A percentile compares a stretch with the other conserved stretches of the same genome.
Conservation (phyloP, 2,329 filamentous ascomycete genomes). For the Grosmannia penicillata region DNA sequence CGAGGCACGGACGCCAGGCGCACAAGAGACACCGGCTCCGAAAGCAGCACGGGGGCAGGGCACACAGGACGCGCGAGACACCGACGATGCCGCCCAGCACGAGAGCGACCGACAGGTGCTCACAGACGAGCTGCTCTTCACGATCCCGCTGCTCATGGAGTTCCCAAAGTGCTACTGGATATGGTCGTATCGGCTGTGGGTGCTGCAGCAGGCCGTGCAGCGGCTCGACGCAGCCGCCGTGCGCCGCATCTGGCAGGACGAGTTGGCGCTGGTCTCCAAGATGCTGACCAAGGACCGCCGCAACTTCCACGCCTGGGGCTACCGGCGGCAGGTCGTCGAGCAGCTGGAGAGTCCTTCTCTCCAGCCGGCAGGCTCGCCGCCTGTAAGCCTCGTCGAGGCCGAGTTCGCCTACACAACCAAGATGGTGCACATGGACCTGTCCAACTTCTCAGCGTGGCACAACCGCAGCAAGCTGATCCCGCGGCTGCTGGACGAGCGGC, state of each 20-base stretch:
- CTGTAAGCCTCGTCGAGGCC: constrained; percentile 51
- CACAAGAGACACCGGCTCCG: no score
- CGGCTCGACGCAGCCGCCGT: constrained; percentile 43
- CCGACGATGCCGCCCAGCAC: no score
- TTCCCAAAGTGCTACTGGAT: constrained; percentile 99
- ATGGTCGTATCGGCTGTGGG: constrained; percentile 90
- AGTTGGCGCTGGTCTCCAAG: constrained; percentile 69
- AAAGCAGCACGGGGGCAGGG: no score
- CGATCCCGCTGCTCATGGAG: constrained; percentile 68
- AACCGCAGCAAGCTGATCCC: constrained; percentile 74
- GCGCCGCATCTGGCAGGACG: constrained; percentile 63
- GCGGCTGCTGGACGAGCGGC: constrained; percentile 55
- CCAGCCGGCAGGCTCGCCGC: constrained; percentile 1
- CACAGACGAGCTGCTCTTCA: constrained; percentile 62
- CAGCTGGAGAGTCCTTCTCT: constrained; percentile 49
- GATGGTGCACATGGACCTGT: constrained; percentile 74
- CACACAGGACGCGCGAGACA: no score
- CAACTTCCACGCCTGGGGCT: constrained; percentile 96
- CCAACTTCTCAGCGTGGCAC: constrained; percentile 97
- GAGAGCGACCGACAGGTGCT: no score
- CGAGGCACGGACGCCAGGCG: constrained; percentile 19
- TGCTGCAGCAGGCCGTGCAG: constrained; percentile 55
- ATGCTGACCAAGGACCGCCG: constrained; percentile 78
- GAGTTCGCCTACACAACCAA: constrained; percentile 85
- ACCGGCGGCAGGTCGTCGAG: constrained; percentile 65